Evolutionary conservation across 2,329 filamentous ascomycete species (phyloP), one percentile per base, ranked within the genome.

Genomic region (Parastagonospora avenae): DNA sequence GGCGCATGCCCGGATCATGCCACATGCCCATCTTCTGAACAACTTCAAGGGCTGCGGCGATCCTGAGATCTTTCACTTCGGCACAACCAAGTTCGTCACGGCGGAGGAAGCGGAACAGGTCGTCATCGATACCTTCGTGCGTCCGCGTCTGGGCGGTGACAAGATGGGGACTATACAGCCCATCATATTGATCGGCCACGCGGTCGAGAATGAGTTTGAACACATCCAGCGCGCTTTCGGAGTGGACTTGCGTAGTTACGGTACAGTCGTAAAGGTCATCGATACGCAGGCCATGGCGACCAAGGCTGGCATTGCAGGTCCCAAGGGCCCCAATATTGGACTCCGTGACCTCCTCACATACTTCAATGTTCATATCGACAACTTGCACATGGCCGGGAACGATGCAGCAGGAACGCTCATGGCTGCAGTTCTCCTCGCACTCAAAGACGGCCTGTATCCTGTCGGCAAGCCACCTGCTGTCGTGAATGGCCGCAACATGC

Each of bases 121-220:
- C 4, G 19, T 60, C 4, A 19, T 52, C 15, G 33, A 54, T 4
- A 53, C 50, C 0, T 56, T 62, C 32, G 35, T 43, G 11, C 59
- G 54, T 5, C 42, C 43, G 7, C 30, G 40, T 2, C 32, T 28
- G 7, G 8, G 14, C 9, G 29, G 41, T 11, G 33, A 48, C 10
- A 24, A 24, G 5, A 5, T 24, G 19, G 37, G 32, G n/a, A n/a
- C 42, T 2, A 32, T 51, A 2, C 60, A 57, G 31, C 59, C 59
- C 1, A 60, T 65, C 30, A 57, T 65, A 12, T 30, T 63, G 39
- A 15, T 63, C 4, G 60, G 55, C 0, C 60, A 63, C 37, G 60
- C 52, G 0, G 42, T 59, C 6, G 47, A 51, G 11, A 55, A 48
- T 14, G 52, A 61, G 11, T 53, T 60, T 9, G 52, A 51, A 0